phyloP scores from a whole-genome alignment of 805 yeast genomes.

The Torulaspora quercuum region DNA sequence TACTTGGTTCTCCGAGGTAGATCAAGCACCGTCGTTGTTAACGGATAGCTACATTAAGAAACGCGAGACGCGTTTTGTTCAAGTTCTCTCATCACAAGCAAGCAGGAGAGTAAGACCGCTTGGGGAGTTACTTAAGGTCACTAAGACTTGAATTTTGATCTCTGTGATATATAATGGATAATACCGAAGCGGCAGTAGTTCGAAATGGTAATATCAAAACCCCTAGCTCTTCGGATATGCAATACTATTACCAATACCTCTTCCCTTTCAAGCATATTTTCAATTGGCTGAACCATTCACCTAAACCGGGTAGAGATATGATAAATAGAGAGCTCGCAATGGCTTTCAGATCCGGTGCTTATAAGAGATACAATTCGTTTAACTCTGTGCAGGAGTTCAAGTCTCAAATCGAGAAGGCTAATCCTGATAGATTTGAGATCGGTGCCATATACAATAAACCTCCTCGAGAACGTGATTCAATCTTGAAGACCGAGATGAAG shows the following conservation, averaged over 20 bases:
- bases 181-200: not conserved
- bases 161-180: not conserved
- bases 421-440: conserved; percentile 89
- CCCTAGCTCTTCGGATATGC: conserved; percentile 57
- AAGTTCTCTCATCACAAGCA: too few species aligned
- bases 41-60: too few species aligned
- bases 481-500: conserved; percentile 72
- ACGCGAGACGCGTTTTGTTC: too few species aligned
- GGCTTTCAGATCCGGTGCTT: conserved; percentile 82
- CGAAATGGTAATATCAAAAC: conserved; percentile 12
- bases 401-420: conserved; percentile 63
- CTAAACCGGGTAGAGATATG: conserved; percentile 69
- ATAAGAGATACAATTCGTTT: conserved; percentile 84
- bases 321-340: conserved; percentile 91
- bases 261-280: conserved; percentile 78
- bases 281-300: conserved; percentile 87
- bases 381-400: conserved; percentile 66
- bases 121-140: too few species aligned
- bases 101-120: too few species aligned
- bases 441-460: conserved; percentile 88
- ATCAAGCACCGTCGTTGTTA: too few species aligned
- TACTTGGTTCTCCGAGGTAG: too few species aligned
- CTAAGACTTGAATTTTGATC: too few species aligned
- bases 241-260: conserved; percentile 61
- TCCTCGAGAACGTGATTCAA: conserved; percentile 78